Conservation (phyloP, 2,329 filamentous ascomycete species). For the Neofusicoccum ribis region DNA sequence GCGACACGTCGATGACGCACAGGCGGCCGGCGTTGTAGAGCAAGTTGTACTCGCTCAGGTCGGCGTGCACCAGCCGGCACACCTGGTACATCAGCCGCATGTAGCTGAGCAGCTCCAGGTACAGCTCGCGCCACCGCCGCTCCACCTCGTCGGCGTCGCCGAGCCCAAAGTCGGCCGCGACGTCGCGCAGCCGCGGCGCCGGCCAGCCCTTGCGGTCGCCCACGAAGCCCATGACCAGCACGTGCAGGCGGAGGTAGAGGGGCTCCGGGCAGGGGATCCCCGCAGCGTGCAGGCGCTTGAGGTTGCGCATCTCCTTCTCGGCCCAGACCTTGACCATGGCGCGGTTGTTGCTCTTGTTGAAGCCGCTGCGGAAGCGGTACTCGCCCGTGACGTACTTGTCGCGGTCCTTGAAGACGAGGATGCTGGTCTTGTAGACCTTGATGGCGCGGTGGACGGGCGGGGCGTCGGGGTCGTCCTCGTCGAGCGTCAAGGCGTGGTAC, state of each 20-base stretch:
- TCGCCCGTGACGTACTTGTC: conserved; percentile 96
- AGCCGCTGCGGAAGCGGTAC: conserved; percentile 84
- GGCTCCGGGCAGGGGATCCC: conserved; percentile 91
- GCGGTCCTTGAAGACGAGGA: conserved; percentile 95
- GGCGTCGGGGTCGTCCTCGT: conserved; percentile 50
- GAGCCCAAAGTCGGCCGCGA: conserved; percentile 64
- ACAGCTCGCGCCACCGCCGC: conserved; percentile 73
- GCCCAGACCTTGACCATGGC: conserved; percentile 99
- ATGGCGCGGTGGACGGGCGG: conserved; percentile 74
- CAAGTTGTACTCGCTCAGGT: conserved; percentile 97
- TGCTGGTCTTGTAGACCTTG: conserved; percentile 99
- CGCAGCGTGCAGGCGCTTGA: conserved; percentile 78
- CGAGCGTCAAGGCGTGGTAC: conserved; percentile 77
- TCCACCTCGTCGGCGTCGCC: conserved; percentile 57
- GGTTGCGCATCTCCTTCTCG: conserved; percentile 95
- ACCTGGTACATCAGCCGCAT: conserved; percentile 94
- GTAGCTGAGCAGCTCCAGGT: conserved; percentile 78
- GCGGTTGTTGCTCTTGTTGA: conserved; percentile 90
- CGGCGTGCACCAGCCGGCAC: conserved; percentile 89
- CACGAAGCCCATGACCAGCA: conserved; percentile 91
- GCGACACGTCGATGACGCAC: conserved; percentile 96
- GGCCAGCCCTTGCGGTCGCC: conserved; percentile 85
- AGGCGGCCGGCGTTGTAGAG: conserved; percentile 80
- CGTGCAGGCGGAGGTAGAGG: conserved; percentile 85
- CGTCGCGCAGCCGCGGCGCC: conserved; percentile 85